phyloP scores from a whole-genome alignment of 208 protist species.

The Trichomonas tenax region DNA sequence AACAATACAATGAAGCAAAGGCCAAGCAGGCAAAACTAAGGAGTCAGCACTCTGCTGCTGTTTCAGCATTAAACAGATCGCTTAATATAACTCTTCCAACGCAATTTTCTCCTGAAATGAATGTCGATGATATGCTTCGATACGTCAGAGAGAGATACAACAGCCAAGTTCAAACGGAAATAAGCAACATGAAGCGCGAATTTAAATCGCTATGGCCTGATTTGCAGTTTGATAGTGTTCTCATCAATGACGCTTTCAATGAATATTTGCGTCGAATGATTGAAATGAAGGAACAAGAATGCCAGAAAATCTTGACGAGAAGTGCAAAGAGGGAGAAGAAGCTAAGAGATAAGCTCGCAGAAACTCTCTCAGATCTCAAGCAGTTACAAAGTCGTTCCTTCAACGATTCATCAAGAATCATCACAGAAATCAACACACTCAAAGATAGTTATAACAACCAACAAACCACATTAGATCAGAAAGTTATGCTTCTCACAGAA shows the following conservation, averaged over 20 bases:
- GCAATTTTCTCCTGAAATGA: background rate
- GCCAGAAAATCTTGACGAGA: background rate
- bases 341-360: background rate
- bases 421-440: background rate
- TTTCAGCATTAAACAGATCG: background rate
- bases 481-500: background rate
- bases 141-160: background rate
- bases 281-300: background rate
- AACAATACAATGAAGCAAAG: background rate
- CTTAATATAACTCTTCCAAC: background rate
- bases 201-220: background rate
- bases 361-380: background rate
- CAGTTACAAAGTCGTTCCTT: background rate
- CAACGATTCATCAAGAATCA: background rate
- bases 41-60: background rate
- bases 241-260: background rate
- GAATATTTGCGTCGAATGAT: background rate
- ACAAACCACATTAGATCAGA: background rate
- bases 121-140: background rate
- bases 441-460: background rate
- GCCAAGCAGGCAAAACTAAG: background rate
- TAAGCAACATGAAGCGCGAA: background rate
- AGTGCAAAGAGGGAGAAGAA: background rate
- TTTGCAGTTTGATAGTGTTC: background rate
- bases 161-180: background rate